Base-by-base conservation (phyloP, 176 grass and related monocot species). In the Ampelocalamus luodianensis region DNA sequence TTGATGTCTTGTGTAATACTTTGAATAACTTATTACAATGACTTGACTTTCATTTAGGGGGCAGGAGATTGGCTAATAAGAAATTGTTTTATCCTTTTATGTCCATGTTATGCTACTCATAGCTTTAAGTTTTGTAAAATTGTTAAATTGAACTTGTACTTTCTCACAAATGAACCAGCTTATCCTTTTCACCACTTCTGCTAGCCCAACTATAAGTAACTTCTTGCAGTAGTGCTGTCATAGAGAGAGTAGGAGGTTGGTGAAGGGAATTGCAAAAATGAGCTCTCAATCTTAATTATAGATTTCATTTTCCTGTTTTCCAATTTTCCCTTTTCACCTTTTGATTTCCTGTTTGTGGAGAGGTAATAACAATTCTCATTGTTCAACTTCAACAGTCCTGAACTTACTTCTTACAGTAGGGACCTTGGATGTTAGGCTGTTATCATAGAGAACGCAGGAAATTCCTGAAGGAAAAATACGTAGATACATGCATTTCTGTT, bases 1-100 rank as follows among this genome's bases (percentile, higher is more conserved):
- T 10, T 65, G 84, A 32, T 84, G 80, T 91, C 89, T 87, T 88
- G 76, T 80, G 53, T 84, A 83, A 80, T 87, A 76, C 85, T 84
- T 72, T 78, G 51, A 71, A 81, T 45, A 76, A 29, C 60, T 64
- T 64, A 63, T 36, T 65, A n/a, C n/a, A 77, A 26, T 39, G 75
- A 87, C 69, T 65, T 80, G 50, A 48, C 32, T 71, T 84, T 37
- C 72, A 37, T 26, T 76, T 53, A 76, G 61, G 27, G 44, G 29
- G 75, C 68, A 70, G 51, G 61, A 60, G 38, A 75, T 62, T 91
- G 75, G 61, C 45, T 34, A 54, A 76, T 26, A 23, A 40, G 22
- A 54, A 76, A 27, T 49, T 36, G 12, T 50, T 75, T 22, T 67
- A 36, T 60, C 48, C 26, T 79, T 69, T 50, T 40, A n/a, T 68